Evolutionary conservation across 2,329 filamentous ascomycete species (phyloP).

Genomic region (Xylaria sp.): DNA sequence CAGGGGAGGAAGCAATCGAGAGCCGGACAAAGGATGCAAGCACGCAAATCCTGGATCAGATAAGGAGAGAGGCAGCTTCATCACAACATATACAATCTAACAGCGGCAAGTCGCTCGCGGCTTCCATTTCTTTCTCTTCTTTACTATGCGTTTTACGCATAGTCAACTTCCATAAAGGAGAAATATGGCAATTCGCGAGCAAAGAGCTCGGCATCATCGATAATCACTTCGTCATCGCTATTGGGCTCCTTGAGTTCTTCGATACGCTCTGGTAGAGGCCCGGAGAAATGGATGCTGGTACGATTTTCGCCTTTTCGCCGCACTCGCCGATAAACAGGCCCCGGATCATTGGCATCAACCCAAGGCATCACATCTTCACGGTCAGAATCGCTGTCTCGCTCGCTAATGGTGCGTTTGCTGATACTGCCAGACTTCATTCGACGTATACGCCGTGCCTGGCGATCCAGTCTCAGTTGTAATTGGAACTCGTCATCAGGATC

Average conservation of each 20-base stretch:
- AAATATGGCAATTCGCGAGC: slow-evolving; percentile 50
- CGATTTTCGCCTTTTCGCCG: slow-evolving; percentile 50
- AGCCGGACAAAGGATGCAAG: background rate
- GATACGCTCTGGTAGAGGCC: slow-evolving; percentile 47
- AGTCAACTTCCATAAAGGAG: slow-evolving; percentile 51
- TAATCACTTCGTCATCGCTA: slow-evolving; percentile 49
- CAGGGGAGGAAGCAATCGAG: slow-evolving; percentile 1
- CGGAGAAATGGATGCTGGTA: slow-evolving; percentile 48
- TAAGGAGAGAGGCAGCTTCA: background rate
- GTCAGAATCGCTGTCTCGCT: slow-evolving; percentile 51
- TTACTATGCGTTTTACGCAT: slow-evolving; percentile 40
- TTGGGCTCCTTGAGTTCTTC: slow-evolving; percentile 51
- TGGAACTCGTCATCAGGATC: slow-evolving; percentile 47
- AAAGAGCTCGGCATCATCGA: slow-evolving; percentile 48
- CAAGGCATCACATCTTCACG: slow-evolving; percentile 49
- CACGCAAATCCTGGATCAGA: background rate
- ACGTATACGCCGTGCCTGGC: slow-evolving; percentile 44
- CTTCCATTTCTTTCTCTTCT: background rate
- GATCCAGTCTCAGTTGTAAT: slow-evolving; percentile 37
- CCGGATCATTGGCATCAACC: slow-evolving; percentile 43
- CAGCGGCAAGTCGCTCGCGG: background rate
- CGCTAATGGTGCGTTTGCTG: slow-evolving; percentile 52
- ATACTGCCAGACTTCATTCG: slow-evolving; percentile 52
- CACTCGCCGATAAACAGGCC: slow-evolving; percentile 43
- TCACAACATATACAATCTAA: slow-evolving; percentile 5